Percentiles rank a stretch among this genome's conserved stretches.
Evolutionary conservation across 768 basidiomycete genomes (phyloP).

Genomic region (Pulveroboletus ravenelii): DNA sequence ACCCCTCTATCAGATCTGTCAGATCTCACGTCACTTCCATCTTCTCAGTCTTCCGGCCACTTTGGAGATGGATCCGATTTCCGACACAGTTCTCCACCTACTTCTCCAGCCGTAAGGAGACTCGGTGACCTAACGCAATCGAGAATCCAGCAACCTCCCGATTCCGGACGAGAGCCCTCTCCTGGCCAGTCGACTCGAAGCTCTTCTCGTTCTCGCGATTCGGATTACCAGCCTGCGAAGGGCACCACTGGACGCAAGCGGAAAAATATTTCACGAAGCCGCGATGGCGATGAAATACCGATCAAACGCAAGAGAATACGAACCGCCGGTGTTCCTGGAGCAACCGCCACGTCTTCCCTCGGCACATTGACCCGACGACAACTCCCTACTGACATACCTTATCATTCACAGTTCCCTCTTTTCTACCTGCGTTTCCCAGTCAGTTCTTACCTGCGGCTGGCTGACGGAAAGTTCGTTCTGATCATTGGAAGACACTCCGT

Average conservation of each 20-base stretch:
- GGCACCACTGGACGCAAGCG: slow-evolving; percentile 15
- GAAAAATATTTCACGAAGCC: slow-evolving; percentile 8
- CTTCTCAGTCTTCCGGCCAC: slow-evolving; percentile 12
- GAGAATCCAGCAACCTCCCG: background rate
- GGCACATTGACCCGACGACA: slow-evolving; percentile 34
- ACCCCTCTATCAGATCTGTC: slow-evolving; percentile 28
- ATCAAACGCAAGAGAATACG: slow-evolving; percentile 12
- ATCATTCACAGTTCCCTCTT: slow-evolving; percentile 48
- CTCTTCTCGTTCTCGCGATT: background rate
- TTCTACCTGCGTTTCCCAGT: slow-evolving; percentile 70
- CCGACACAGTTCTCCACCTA: slow-evolving; percentile 15
- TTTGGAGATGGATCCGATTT: background rate
- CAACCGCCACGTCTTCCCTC: background rate
- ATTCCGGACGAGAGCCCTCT: background rate
- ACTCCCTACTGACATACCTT: slow-evolving; percentile 46
- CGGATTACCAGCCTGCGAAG: slow-evolving; percentile 17
- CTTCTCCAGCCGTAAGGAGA: slow-evolving; percentile 13
- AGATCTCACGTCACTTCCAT: slow-evolving; percentile 29
- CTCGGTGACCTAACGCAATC: background rate
- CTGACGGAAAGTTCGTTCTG: slow-evolving; percentile 36
- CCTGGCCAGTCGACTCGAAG: slow-evolving; percentile 1
- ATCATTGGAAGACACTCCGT: background rate
- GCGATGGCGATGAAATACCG: slow-evolving; percentile 8
- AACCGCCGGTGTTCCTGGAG: background rate
- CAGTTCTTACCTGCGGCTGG: slow-evolving; percentile 48